Conservation (phyloP, 306 rosid species). For the Potentilla sterilis region DNA sequence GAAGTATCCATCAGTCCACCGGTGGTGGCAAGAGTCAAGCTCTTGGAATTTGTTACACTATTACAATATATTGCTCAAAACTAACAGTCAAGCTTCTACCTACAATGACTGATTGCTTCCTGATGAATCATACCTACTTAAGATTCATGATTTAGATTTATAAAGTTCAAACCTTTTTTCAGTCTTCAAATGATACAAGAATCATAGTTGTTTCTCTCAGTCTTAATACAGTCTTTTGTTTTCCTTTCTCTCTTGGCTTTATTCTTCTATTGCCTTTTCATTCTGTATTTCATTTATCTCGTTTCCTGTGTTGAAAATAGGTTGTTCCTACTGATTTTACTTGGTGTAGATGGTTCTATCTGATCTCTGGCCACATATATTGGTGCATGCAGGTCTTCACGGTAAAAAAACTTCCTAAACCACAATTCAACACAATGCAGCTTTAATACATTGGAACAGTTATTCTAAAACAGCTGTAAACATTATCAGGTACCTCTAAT, state of each 20-base stretch:
- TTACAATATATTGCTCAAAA: too few species aligned
- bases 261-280: neutral
- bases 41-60: too few species aligned
- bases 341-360: neutral
- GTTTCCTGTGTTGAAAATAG: neutral
- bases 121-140: too few species aligned
- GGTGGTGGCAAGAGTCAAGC: neutral
- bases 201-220: neutral
- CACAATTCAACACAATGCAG: neutral
- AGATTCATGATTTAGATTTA: neutral
- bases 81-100: too few species aligned
- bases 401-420: neutral
- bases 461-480: neutral
- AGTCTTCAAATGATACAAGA: conserved; percentile 19
- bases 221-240: neutral
- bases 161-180: neutral
- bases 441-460: conserved; percentile 2
- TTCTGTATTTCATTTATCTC: too few species aligned
- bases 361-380: neutral
- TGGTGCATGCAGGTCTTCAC: neutral
- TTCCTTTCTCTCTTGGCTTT: neutral
- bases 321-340: neutral
- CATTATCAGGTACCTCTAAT: neutral
- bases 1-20: neutral
- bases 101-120: too few species aligned